phyloP scores from a whole-genome alignment of 2,329 filamentous ascomycete genomes.

The Ophiostoma quercus region DNA sequence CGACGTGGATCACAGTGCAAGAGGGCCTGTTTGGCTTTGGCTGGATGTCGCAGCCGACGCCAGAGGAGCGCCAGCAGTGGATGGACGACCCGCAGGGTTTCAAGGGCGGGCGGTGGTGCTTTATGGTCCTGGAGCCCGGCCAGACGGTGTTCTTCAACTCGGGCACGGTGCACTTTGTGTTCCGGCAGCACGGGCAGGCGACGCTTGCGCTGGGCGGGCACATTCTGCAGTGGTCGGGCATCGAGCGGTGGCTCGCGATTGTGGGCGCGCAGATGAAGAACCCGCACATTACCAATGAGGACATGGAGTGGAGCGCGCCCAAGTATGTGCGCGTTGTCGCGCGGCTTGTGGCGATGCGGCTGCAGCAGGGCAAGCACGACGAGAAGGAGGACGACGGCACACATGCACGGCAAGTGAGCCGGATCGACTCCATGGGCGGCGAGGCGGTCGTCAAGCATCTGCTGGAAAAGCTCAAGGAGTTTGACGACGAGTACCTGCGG shows the following conservation, averaged over 20 bases:
- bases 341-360: constrained; percentile 26
- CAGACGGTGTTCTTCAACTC: constrained; percentile 36
- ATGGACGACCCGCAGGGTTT: constrained; percentile 29
- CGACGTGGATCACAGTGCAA: constrained; percentile 36
- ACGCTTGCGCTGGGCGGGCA: constrained; percentile 36
- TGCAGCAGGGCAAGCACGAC: neutral
- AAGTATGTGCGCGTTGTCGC: constrained; percentile 29
- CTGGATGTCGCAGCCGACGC: constrained; percentile 33
- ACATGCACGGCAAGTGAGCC: neutral
- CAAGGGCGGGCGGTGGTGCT: constrained; percentile 33
- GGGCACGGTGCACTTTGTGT: constrained; percentile 37
- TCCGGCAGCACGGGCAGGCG: constrained; percentile 30
- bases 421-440: constrained; percentile 25
- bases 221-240: constrained; percentile 34
- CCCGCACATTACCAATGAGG: constrained; percentile 33
- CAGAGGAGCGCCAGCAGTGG: constrained; percentile 31
- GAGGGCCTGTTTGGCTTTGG: constrained; percentile 34
- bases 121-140: constrained; percentile 33
- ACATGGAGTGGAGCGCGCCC: constrained; percentile 31
- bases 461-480: constrained; percentile 24
- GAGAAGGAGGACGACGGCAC: neutral
- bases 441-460: constrained; percentile 24
- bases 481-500: constrained; percentile 25
- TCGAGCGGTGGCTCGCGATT: constrained; percentile 33
- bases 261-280: constrained; percentile 32